These are phyloP conservation scores for Paspalum vaginatum DNA, from an alignment of 176 grass and related monocot genomes.

Conservation along the genomic window DNA sequence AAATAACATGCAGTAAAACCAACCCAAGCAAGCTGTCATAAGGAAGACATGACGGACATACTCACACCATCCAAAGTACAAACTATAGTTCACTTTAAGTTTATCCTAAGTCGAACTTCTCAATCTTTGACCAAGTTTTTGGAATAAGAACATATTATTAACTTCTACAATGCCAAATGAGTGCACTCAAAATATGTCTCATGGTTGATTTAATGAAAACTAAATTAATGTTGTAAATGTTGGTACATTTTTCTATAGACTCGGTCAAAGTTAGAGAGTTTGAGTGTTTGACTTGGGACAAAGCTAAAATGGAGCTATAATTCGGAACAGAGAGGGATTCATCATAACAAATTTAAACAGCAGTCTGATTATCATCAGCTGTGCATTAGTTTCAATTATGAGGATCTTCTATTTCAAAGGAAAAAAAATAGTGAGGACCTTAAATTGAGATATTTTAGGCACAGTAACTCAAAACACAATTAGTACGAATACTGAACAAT, in stretches of 20 bases:
- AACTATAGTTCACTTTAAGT: not conserved
- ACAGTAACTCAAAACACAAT: not conserved
- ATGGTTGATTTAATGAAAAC: too few species aligned
- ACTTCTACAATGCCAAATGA: too few species aligned
- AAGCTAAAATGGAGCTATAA: not conserved
- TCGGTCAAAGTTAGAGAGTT: too few species aligned
- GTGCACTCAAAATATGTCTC: too few species aligned
- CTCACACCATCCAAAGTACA: not conserved
- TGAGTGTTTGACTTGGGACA: too few species aligned
- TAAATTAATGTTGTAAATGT: too few species aligned
- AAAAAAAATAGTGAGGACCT: not conserved
- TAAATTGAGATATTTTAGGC: not conserved
- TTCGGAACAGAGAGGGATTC: not conserved
- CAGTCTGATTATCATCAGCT: not conserved
- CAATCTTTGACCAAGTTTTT: not conserved
- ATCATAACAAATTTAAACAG: not conserved
- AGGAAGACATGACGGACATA: not conserved
- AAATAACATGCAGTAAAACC: not conserved
- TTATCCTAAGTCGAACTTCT: not conserved
- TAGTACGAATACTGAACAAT: not conserved
- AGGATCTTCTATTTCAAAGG: not conserved
- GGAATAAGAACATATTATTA: too few species aligned
- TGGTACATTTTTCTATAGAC: too few species aligned
- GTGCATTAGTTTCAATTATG: not conserved
- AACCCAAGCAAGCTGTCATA: conserved; percentile 7